These are phyloP conservation scores for Favolaschia claudopus DNA, from an alignment of 768 basidiomycete genomes.

Conservation along the genomic window DNA sequence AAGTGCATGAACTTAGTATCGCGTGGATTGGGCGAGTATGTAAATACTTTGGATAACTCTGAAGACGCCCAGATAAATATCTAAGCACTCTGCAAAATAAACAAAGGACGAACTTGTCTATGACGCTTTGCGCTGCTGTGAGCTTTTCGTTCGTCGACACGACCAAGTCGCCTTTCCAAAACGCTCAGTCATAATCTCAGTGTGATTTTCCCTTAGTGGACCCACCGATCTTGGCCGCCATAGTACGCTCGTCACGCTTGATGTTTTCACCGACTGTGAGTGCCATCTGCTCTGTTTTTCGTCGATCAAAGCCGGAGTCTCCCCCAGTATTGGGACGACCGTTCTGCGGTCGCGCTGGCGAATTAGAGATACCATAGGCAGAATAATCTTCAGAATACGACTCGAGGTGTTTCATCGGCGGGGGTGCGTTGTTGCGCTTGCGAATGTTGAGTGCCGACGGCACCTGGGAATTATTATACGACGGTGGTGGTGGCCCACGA, in stretches of 20 bases:
- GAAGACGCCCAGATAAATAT: background rate
- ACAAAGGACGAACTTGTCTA: background rate
- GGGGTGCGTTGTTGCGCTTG: background rate
- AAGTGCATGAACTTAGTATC: background rate
- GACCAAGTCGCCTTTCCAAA: constrained; percentile 1
- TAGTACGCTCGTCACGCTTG: constrained; percentile 1
- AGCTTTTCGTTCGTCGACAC: background rate
- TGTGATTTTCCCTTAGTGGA: too few relatives aligned
- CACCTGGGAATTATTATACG: too few relatives aligned
- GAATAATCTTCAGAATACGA: constrained; percentile 11
- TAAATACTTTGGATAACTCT: constrained; percentile 5
- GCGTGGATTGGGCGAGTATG: too few relatives aligned
- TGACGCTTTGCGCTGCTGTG: background rate
- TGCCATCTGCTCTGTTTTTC: constrained; percentile 1
- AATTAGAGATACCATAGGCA: constrained; percentile 1
- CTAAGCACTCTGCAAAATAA: background rate
- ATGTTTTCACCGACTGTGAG: background rate
- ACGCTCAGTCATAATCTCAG: background rate
- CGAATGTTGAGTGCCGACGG: too few relatives aligned
- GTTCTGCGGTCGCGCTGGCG: background rate
- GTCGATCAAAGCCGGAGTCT: background rate
- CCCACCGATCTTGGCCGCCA: constrained; percentile 5
- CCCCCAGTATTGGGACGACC: background rate
- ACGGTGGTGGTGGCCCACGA: constrained; percentile 3
- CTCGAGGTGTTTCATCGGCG: background rate